Evolutionary conservation across 768 basidiomycete species (phyloP).

Genomic region (Roridomyces roridus): DNA sequence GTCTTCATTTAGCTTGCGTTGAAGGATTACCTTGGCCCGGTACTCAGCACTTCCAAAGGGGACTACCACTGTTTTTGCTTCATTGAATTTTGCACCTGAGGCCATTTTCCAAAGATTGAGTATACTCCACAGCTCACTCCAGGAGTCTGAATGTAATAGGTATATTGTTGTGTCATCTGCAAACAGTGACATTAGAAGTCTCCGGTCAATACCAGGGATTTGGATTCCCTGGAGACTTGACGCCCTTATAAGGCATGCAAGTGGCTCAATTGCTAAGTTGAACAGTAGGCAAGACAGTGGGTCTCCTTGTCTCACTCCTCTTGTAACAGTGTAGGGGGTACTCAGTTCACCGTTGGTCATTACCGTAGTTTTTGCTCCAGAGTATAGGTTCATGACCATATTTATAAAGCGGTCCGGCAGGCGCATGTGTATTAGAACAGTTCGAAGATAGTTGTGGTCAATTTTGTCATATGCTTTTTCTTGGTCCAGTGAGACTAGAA

Average conservation of each 20-base stretch:
- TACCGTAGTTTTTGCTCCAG: not conserved
- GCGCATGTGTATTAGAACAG: not conserved
- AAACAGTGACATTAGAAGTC: conserved; percentile 40
- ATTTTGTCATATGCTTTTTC: conserved; percentile 9
- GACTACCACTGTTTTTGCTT: conserved; percentile 44
- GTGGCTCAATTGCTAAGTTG: conserved; percentile 47
- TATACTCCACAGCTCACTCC: conserved; percentile 28
- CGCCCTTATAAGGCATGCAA: conserved; percentile 36
- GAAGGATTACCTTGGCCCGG: conserved; percentile 13
- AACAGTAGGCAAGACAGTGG: conserved; percentile 46
- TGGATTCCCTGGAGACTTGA: conserved; percentile 35
- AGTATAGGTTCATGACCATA: conserved; percentile 23
- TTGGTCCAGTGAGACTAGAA: conserved; percentile 1
- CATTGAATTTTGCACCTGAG: conserved; percentile 49
- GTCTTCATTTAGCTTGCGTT: not conserved
- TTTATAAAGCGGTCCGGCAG: conserved; percentile 13
- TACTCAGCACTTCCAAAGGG: conserved; percentile 37
- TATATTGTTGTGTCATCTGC: conserved; percentile 48
- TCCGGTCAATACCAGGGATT: conserved; percentile 23
- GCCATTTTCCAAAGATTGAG: conserved; percentile 45
- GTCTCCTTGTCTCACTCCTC: conserved; percentile 38
- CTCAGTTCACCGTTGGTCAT: conserved; percentile 24
- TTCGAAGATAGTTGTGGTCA: conserved; percentile 17
- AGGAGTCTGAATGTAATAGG: conserved; percentile 36
- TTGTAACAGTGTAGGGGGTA: conserved; percentile 15